Conservation (phyloP, 495 filamentous ascomycete species). For the Aspergillus hancockii region DNA sequence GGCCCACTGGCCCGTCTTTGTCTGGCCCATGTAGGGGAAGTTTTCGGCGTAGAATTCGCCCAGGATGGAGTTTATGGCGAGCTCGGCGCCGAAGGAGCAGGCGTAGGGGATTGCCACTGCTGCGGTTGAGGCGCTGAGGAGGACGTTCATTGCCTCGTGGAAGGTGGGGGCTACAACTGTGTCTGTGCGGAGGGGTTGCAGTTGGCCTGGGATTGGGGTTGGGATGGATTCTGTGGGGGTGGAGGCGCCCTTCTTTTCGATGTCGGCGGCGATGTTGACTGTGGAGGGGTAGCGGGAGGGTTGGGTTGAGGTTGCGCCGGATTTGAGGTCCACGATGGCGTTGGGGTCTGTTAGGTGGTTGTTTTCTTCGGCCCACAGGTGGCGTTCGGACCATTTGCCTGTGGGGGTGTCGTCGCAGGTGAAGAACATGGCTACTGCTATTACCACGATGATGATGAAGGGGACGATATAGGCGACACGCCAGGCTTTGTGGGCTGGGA, state of each 20-base stretch:
- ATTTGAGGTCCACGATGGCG: slow-evolving; percentile 55
- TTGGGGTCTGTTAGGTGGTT: slow-evolving; percentile 34
- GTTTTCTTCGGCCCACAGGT: slow-evolving; percentile 41
- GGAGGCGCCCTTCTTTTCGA: slow-evolving; percentile 43
- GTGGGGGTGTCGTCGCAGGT: slow-evolving; percentile 83
- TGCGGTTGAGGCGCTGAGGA: slow-evolving; percentile 66
- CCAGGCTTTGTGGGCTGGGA: slow-evolving; percentile 73
- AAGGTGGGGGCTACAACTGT: slow-evolving; percentile 66
- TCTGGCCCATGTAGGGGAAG: slow-evolving; percentile 74
- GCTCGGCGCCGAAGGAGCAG: slow-evolving; percentile 83
- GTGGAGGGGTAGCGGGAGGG: slow-evolving; percentile 36
- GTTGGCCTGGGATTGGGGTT: slow-evolving; percentile 51
- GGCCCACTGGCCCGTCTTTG: slow-evolving; percentile 71
- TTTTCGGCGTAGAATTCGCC: slow-evolving; percentile 77
- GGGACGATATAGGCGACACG: slow-evolving; percentile 82
- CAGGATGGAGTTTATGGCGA: slow-evolving; percentile 83
- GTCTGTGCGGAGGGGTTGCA: slow-evolving; percentile 56
- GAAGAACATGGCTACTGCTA: slow-evolving; percentile 68
- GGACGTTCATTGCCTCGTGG: slow-evolving; percentile 56
- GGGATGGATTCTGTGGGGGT: slow-evolving; percentile 48
- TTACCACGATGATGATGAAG: slow-evolving; percentile 68
- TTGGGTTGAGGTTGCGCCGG: slow-evolving; percentile 34
- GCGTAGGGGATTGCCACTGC: slow-evolving; percentile 72
- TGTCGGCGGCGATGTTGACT: slow-evolving; percentile 45
- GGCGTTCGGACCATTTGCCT: slow-evolving; percentile 78